These are phyloP conservation scores for Avena atlantica DNA, from an alignment of 176 grass and related monocot genomes.

Conservation along the genomic window DNA sequence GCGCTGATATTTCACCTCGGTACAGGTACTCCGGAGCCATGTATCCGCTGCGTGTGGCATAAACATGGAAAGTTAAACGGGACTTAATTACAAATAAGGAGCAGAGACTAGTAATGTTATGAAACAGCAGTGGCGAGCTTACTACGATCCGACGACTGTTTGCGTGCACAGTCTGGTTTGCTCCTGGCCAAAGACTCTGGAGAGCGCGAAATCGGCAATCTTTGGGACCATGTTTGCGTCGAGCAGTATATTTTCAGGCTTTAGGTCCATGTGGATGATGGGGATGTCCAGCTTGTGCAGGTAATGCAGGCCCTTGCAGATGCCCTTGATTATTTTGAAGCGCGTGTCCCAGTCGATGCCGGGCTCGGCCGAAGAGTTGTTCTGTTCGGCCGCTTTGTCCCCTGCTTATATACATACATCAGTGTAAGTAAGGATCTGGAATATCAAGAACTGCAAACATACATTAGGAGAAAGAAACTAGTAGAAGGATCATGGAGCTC, in stretches of 20 bases:
- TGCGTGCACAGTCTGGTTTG: slow-evolving; percentile 28
- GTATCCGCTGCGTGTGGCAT: neutral
- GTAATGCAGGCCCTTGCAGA: slow-evolving; percentile 21
- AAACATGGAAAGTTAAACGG: too few relatives aligned
- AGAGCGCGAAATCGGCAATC: slow-evolving; percentile 33
- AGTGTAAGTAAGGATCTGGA: too few relatives aligned
- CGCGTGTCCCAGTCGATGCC: neutral
- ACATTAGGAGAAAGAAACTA: too few relatives aligned
- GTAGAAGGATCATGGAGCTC: too few relatives aligned
- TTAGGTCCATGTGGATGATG: slow-evolving; percentile 23
- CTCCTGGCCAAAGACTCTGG: slow-evolving; percentile 15
- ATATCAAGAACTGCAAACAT: too few relatives aligned
- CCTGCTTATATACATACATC: neutral
- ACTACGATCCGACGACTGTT: slow-evolving; percentile 36
- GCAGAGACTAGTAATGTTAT: neutral
- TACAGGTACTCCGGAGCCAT: neutral
- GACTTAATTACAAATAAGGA: neutral
- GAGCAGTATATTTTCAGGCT: slow-evolving; percentile 27
- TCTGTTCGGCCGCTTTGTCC: neutral
- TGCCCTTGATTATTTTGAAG: slow-evolving; percentile 30
- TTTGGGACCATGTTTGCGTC: slow-evolving; percentile 22
- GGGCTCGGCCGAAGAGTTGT: neutral
- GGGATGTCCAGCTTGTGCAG: neutral
- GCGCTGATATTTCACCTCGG: neutral
- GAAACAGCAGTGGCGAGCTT: neutral